phyloP scores from a whole-genome alignment of 345 rosid genomes.

The Lepidium aucheri region DNA sequence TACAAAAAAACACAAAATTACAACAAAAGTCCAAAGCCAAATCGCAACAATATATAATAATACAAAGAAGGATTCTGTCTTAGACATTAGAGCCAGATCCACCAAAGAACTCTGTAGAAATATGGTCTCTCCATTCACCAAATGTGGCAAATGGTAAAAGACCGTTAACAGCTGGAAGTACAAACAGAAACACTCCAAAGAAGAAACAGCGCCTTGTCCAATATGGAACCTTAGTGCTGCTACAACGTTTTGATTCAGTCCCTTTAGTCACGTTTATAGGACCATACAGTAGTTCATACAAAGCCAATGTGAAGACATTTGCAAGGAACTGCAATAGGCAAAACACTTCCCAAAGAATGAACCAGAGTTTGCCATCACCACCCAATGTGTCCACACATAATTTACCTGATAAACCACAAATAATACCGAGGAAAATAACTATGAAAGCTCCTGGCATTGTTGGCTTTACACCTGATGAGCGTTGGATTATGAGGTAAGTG shows the following conservation, averaged over 20 bases:
- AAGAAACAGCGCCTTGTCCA: conserved; percentile 52
- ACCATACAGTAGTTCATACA: conserved; percentile 50
- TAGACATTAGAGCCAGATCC: too few relatives aligned
- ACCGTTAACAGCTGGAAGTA: conserved; percentile 61
- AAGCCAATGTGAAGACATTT: conserved; percentile 30
- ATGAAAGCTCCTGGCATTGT: conserved; percentile 68
- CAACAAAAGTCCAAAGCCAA: too few relatives aligned
- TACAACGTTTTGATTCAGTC: not conserved
- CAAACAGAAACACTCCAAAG: conserved; percentile 28
- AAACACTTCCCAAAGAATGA: conserved; percentile 57
- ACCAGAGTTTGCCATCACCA: conserved; percentile 70
- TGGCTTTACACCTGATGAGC: conserved; percentile 50
- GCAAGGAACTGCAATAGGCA: conserved; percentile 64
- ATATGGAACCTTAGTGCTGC: conserved; percentile 34
- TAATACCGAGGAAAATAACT: conserved; percentile 52
- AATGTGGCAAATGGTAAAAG: conserved; percentile 64
- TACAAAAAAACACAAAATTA: too few relatives aligned
- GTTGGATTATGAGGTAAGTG: conserved; percentile 52
- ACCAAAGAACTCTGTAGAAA: too few relatives aligned
- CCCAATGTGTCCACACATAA: conserved; percentile 78
- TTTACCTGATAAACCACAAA: conserved; percentile 73
- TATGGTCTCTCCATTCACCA: conserved; percentile 51
- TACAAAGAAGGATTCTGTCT: too few relatives aligned
- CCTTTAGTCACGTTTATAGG: conserved; percentile 31
- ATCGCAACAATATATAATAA: too few relatives aligned